Evolutionary conservation across 441 rosid species (phyloP).

Genomic region (Populus tomentosa): DNA sequence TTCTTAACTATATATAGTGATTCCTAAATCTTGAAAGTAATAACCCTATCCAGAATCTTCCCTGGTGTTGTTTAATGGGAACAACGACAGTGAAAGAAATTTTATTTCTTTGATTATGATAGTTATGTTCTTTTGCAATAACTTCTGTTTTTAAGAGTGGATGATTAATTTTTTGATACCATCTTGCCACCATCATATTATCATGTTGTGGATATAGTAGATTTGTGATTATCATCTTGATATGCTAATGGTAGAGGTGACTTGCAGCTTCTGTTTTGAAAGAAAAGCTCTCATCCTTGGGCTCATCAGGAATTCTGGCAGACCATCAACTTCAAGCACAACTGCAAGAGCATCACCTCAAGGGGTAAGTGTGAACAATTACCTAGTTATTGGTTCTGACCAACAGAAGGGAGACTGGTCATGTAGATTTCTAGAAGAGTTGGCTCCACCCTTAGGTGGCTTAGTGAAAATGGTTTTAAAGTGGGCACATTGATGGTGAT

Average conservation of each 20-base stretch:
- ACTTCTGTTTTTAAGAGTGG: background rate
- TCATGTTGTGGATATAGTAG: conserved; percentile 8
- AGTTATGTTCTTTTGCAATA: background rate
- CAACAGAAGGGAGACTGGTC: conserved; percentile 1
- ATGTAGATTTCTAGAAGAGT: background rate
- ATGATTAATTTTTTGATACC: background rate
- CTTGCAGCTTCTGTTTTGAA: conserved; percentile 92
- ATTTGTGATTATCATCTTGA: conserved; percentile 2
- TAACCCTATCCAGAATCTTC: too few relatives aligned
- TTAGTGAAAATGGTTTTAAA: background rate
- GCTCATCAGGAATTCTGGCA: conserved; percentile 95
- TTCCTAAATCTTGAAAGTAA: too few relatives aligned
- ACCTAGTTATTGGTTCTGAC: background rate
- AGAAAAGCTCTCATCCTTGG: conserved; percentile 92
- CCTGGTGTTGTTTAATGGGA: too few relatives aligned
- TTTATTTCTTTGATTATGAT: too few relatives aligned
- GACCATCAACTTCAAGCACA: conserved; percentile 99
- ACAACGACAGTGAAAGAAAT: too few relatives aligned
- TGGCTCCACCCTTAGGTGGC: background rate
- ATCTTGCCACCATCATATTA: conserved; percentile 1
- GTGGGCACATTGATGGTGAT: background rate
- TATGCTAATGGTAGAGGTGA: conserved; percentile 36
- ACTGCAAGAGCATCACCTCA: conserved; percentile 82
- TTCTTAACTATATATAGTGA: too few relatives aligned
- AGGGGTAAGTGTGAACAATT: conserved; percentile 33